These are phyloP conservation scores for Pleurotus citrinopileatus DNA, from an alignment of 768 basidiomycete species.

Conservation along the genomic window DNA sequence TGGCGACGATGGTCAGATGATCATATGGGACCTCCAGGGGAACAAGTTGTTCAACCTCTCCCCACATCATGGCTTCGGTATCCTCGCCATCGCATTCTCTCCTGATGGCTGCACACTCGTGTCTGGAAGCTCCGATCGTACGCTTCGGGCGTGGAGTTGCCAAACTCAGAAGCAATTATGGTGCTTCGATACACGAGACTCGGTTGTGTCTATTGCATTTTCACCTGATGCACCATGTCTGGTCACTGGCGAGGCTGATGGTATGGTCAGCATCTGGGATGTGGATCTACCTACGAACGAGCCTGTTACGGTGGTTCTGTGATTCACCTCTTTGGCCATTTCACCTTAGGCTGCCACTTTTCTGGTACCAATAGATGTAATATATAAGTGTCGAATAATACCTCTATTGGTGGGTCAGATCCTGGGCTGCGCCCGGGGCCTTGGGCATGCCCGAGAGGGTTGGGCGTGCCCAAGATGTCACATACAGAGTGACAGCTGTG, in stretches of 20 bases:
- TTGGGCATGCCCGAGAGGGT: too few relatives aligned
- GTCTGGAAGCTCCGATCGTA: background rate
- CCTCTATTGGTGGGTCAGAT: too few relatives aligned
- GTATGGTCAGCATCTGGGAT: conserved; percentile 15
- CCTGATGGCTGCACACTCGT: background rate
- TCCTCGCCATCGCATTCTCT: background rate
- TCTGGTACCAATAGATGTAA: too few relatives aligned
- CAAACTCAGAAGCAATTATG: background rate
- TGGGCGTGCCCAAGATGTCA: too few relatives aligned
- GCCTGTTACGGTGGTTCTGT: too few relatives aligned
- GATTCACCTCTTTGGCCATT: too few relatives aligned
- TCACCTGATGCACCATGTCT: conserved; percentile 23
- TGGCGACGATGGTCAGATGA: background rate
- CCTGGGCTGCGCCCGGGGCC: too few relatives aligned
- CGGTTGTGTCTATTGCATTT: conserved; percentile 18
- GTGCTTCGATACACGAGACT: background rate
- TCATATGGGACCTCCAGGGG: background rate
- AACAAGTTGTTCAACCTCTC: background rate
- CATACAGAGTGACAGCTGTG: too few relatives aligned
- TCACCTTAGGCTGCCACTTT: too few relatives aligned
- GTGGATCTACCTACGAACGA: too few relatives aligned
- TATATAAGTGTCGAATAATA: too few relatives aligned
- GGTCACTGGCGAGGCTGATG: conserved; percentile 21
- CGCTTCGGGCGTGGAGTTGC: background rate
- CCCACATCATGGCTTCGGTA: background rate